These are phyloP conservation scores for Hericium rajendrae DNA, from an alignment of 768 basidiomycete species.

Conservation along the genomic window DNA sequence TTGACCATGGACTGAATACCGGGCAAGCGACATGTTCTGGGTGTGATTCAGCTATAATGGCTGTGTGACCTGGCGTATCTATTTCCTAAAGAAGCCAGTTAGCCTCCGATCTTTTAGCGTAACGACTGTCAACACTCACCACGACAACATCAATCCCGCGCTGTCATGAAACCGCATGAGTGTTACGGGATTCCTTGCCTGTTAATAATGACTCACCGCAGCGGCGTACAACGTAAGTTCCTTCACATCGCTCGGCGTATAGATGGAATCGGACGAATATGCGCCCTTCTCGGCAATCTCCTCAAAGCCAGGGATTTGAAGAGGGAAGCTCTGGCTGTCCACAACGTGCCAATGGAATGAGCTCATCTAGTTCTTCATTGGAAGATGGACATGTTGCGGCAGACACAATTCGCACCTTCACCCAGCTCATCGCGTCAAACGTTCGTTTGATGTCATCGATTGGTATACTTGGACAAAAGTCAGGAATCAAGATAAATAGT, in stretches of 20 bases:
- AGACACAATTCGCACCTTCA: constrained; percentile 27
- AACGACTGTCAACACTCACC: constrained; percentile 12
- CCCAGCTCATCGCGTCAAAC: constrained; percentile 43
- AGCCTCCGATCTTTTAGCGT: background rate
- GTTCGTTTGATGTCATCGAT: constrained; percentile 31
- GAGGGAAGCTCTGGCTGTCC: constrained; percentile 31
- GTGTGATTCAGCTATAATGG: constrained; percentile 49
- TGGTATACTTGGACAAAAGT: constrained; percentile 23
- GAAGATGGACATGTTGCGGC: background rate
- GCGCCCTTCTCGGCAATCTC: constrained; percentile 25
- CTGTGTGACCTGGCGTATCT: constrained; percentile 79
- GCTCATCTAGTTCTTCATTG: constrained; percentile 1
- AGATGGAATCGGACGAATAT: constrained; percentile 22
- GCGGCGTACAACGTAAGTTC: constrained; percentile 26
- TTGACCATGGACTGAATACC: constrained; percentile 30
- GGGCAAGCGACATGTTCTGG: constrained; percentile 71
- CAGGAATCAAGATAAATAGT: background rate
- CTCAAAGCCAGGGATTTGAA: constrained; percentile 21
- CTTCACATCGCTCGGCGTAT: constrained; percentile 22
- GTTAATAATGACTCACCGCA: constrained; percentile 11
- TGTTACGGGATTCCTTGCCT: background rate
- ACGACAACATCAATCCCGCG: constrained; percentile 42
- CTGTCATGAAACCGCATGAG: constrained; percentile 14
- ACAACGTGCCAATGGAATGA: constrained; percentile 34
- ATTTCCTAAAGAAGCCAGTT: constrained; percentile 52